These are phyloP conservation scores for Blechomonas ayalai DNA, from an alignment of 208 protist species.

Conservation along the genomic window DNA sequence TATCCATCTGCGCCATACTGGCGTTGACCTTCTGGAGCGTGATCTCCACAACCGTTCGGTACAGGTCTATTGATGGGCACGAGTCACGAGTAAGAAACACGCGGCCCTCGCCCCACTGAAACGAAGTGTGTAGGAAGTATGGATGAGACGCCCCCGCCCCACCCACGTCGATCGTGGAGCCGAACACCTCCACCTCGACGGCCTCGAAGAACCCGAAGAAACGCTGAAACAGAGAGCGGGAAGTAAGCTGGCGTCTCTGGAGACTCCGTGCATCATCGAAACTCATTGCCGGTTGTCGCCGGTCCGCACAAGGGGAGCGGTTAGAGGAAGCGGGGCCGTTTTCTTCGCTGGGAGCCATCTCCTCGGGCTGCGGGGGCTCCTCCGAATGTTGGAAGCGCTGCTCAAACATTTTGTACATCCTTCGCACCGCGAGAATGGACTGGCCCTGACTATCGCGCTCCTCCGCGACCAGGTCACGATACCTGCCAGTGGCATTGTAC, in stretches of 20 bases:
- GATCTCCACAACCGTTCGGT: slow-evolving; percentile 63
- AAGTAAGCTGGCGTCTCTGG: slow-evolving; percentile 35
- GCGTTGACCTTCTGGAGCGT: slow-evolving; percentile 65
- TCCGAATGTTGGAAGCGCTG: too few species aligned
- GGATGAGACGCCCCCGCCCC: slow-evolving; percentile 40
- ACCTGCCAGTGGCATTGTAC: slow-evolving; percentile 83
- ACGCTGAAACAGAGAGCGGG: slow-evolving; percentile 35
- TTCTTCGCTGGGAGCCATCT: too few species aligned
- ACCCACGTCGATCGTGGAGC: slow-evolving; percentile 67
- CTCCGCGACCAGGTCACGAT: slow-evolving; percentile 31
- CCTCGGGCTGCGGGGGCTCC: too few species aligned
- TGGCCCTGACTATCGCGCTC: too few species aligned
- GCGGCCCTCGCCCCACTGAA: slow-evolving; percentile 54
- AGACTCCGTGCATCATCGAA: slow-evolving; percentile 24
- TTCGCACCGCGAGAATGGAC: too few species aligned
- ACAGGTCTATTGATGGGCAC: slow-evolving; percentile 54
- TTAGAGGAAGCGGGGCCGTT: too few species aligned
- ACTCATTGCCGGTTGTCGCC: too few species aligned
- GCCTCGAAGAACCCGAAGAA: slow-evolving; percentile 72
- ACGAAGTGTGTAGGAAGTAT: slow-evolving; percentile 75
- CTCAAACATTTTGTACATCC: too few species aligned
- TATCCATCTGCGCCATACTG: slow-evolving; percentile 58
- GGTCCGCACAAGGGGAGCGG: too few species aligned
- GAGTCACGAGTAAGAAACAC: slow-evolving; percentile 57
- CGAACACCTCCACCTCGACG: slow-evolving; percentile 70